Evolutionary conservation across 441 rosid genomes (phyloP), one percentile per base, ranked within the genome.

Genomic region (Croton setiger): DNA sequence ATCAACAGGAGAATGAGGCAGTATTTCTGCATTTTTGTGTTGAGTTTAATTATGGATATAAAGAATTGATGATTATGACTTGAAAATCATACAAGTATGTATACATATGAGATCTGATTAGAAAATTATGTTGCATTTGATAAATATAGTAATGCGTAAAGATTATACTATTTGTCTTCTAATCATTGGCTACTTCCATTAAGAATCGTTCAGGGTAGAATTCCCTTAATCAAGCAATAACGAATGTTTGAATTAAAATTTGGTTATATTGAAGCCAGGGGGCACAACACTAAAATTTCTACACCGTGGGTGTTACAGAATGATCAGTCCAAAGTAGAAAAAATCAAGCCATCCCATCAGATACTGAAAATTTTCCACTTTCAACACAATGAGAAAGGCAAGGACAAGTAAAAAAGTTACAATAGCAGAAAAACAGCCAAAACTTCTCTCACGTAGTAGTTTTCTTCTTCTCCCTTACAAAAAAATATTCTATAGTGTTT

Each of bases 341-440:
- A 47, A 15, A 0, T 47, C n/a, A n/a, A n/a, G 51, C 51, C 51
- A 47, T 47, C 51, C 51, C 51, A 10, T 47, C 51, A 47, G 51
- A 10, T 37, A 4, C 41, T 37, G n/a, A 15, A n/a, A 47, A 13
- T 47, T 47, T 15, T n/a, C 51, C 4, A 13, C 20, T 49, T 47
- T 37, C 44, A 9, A 18, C 63, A 23, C 67, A 63, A 3, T 60
- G 33, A 14, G n/a, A 11, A 49, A 45, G 31, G 17, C 6, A 4
- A 23, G 57, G 33, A 51, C 59, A 63, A n/a, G 15, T 64, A 64
- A 37, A 47, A 12, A 36, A 39, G 59, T 23, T 37, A 35, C 43
- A 27, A 27, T 44, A 60, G n/a, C 31, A 35, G 33, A 65, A 72
- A 15, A 62, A 9, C 60, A 52, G 27, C 45, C 58, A 66, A 60